phyloP scores from a whole-genome alignment of 441 rosid genomes.

The Erysimum cheiri region DNA sequence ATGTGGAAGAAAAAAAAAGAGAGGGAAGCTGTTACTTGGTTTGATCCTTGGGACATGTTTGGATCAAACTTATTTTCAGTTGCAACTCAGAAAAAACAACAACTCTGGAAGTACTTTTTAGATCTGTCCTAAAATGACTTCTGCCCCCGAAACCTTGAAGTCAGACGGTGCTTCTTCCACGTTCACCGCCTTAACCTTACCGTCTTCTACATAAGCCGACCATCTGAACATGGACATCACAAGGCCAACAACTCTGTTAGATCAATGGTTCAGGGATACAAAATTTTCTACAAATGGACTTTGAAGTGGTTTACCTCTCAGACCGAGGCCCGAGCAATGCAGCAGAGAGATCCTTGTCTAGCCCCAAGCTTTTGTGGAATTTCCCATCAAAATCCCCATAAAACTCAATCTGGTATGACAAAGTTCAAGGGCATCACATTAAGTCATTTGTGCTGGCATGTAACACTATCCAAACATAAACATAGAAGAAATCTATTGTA shows the following conservation, averaged over 20 bases:
- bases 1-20: not conserved
- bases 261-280: constrained; percentile 8
- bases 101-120: constrained; percentile 38
- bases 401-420: constrained; percentile 66
- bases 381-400: constrained; percentile 88
- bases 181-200: constrained; percentile 78
- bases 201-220: constrained; percentile 89
- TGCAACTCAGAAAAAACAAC: constrained; percentile 24
- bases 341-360: constrained; percentile 85
- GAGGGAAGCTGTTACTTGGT: constrained; percentile 2
- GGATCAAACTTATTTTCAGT: constrained; percentile 46
- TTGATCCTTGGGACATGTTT: constrained; percentile 31
- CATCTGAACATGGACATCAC: constrained; percentile 55
- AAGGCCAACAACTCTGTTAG: constrained; percentile 9
- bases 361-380: constrained; percentile 88
- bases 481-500: not conserved
- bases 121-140: constrained; percentile 78
- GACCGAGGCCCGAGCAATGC: constrained; percentile 93
- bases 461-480: not conserved
- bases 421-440: constrained; percentile 20
- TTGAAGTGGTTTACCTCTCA: constrained; percentile 55
- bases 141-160: constrained; percentile 82
- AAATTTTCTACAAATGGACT: not conserved
- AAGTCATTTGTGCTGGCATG: constrained; percentile 1
- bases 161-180: constrained; percentile 92